Evolutionary conservation across 805 yeast species (phyloP), one percentile per base, ranked within the genome.

Genomic region (Myxozyma lipomycoides): DNA sequence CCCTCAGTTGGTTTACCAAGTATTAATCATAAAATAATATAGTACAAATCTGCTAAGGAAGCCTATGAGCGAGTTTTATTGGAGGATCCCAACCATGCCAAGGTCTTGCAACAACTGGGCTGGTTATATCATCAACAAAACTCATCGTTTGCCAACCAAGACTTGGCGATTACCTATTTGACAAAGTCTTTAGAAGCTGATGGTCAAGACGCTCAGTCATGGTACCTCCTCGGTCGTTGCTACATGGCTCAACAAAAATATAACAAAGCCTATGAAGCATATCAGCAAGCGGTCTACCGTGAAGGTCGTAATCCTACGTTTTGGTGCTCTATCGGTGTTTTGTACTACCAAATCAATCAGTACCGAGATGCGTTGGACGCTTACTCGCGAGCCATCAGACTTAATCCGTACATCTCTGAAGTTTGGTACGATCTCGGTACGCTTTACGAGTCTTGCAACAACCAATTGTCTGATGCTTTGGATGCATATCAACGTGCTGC

Each of bases 351-450:
- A 70, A 91, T 93, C 53, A 82, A 93, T 50, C 98, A 93, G 72
- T 93, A 87, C 71, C 78, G 96, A 50, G 98, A 93, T 67, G 98
- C 98, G 1, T 74, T 93, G 58, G 98, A 93, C 67, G 98, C 98
- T 15, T 93, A 93, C 71, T 90, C 98, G 5, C 76, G 98, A 49
- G 98, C 98, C 9, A 93, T 93, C 54, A 78, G 97, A 61, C 78
- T 93, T 63, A 93, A 93, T 62, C 98, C 98, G 15, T 90, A 90
- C 73, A 85, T 93, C 59, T 82, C 93, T 53, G 98, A 93, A 70
- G 98, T 93, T 23, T 93, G 98, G 98, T 93, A 93, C 70, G 98
- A 93, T 70, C 77, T 93, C 65, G 98, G 98, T 52, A 93, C 98
- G 4, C 73, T 93, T 38, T 93, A 93, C 68, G 98, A 93, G 70